A percentile compares a stretch with the other conserved stretches of the same genome.
Conservation (phyloP, 495 filamentous ascomycete genomes). For the Aspergillus nanangensis region DNA sequence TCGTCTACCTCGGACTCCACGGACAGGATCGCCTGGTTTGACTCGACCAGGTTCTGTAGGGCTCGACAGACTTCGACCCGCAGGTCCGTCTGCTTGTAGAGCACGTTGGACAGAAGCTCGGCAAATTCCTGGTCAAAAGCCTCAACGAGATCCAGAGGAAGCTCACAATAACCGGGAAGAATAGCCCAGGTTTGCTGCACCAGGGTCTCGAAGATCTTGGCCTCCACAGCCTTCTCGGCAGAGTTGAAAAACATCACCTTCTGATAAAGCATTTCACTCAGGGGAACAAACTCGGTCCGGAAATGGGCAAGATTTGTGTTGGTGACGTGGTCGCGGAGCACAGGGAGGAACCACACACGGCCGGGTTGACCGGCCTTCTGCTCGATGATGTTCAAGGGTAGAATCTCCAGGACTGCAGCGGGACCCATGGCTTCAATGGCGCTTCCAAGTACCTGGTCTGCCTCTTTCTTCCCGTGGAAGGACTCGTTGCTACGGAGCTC, state of each 20-base stretch:
- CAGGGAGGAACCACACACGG: conserved; percentile 89
- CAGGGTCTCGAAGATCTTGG: conserved; percentile 95
- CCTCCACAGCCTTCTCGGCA: conserved; percentile 82
- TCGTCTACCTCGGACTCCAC: conserved; percentile 60
- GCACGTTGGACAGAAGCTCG: conserved; percentile 81
- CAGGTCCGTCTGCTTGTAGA: conserved; percentile 88
- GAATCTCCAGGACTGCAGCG: conserved; percentile 67
- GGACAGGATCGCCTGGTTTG: conserved; percentile 71
- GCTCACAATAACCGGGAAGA: conserved; percentile 91
- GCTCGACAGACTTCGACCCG: conserved; percentile 81
- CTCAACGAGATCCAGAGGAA: conserved; percentile 72
- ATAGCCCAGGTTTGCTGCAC: conserved; percentile 94
- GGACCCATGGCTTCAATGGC: conserved; percentile 89
- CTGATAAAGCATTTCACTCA: conserved; percentile 89
- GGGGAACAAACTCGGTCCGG: conserved; percentile 73
- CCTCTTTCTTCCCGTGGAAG: conserved; percentile 92
- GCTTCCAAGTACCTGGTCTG: conserved; percentile 79
- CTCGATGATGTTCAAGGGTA: conserved; percentile 80
- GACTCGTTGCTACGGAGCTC: conserved; percentile 85
- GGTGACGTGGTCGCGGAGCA: conserved; percentile 76
- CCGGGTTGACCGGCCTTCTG: conserved; percentile 73
- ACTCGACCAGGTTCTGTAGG: conserved; percentile 82
- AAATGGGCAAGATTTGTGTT: conserved; percentile 88
- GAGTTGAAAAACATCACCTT: conserved; percentile 73
- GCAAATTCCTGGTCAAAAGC: conserved; percentile 88